These are phyloP conservation scores for Telfairia occidentalis DNA, from an alignment of 331 rosid genomes.

Conservation along the genomic window DNA sequence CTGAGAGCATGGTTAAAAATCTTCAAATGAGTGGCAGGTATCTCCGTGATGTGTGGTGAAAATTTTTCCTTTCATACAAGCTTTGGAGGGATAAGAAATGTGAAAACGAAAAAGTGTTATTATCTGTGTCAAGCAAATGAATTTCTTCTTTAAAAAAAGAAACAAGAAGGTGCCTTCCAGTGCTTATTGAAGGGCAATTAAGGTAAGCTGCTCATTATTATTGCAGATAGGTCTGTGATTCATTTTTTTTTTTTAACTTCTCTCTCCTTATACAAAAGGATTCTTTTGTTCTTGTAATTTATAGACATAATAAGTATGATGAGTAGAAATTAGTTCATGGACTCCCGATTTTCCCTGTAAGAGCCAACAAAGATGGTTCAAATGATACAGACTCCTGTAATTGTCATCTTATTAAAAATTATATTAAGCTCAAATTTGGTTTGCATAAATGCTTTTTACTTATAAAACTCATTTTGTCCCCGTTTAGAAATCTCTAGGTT, in stretches of 20 bases:
- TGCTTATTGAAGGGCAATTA: not conserved
- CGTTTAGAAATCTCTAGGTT: not conserved
- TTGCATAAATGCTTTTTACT: not conserved
- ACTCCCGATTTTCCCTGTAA: slow-evolving; percentile 24
- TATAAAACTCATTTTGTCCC: not conserved
- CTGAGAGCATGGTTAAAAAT: slow-evolving; percentile 89
- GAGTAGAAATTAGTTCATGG: slow-evolving; percentile 20
- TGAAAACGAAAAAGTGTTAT: not conserved
- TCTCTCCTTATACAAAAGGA: slow-evolving; percentile 21
- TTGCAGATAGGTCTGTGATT: slow-evolving; percentile 12
- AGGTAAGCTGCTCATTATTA: not conserved
- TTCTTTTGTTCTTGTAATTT: slow-evolving; percentile 54
- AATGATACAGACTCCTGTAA: slow-evolving; percentile 3
- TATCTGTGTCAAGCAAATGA: slow-evolving; percentile 5
- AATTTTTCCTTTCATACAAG: not conserved
- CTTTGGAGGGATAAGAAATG: not conserved
- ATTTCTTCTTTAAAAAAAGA: not conserved
- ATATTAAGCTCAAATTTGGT: not conserved
- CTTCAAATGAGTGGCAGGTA: slow-evolving; percentile 83
- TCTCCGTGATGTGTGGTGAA: slow-evolving; percentile 92
- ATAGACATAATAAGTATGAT: slow-evolving; percentile 3
- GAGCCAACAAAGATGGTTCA: slow-evolving; percentile 43
- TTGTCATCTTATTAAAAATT: not conserved
- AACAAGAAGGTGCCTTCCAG: not conserved
- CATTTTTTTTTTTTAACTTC: not conserved